Conservation (phyloP, 1,284 basidiomycete species). For the Rhizoctonia solani region DNA sequence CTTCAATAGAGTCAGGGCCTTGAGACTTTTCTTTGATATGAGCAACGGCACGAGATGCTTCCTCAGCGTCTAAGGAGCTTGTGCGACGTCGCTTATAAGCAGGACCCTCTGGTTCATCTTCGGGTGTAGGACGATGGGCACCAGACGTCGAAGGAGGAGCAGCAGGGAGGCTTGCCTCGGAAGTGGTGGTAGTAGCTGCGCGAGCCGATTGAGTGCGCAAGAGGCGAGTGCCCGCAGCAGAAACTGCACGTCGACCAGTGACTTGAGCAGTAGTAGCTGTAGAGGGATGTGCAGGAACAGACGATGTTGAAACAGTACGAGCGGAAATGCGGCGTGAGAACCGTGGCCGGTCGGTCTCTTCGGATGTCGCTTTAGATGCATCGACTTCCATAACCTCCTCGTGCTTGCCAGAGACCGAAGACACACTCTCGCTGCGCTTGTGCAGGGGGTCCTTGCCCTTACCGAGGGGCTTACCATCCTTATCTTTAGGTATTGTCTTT, state of each 20-base stretch:
- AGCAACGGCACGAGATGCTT: constrained; percentile 45
- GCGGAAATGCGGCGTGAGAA: constrained; percentile 36
- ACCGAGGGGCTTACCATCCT: constrained; percentile 17
- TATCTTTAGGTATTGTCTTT: constrained; percentile 7
- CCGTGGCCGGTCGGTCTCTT: constrained; percentile 22
- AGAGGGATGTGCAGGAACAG: background rate
- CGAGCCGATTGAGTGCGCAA: constrained; percentile 41
- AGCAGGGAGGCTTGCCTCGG: constrained; percentile 42
- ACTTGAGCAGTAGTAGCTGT: constrained; percentile 7
- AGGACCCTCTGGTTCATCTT: constrained; percentile 56
- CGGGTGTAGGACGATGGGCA: constrained; percentile 35
- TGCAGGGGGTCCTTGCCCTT: constrained; percentile 17
- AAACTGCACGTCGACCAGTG: constrained; percentile 15
- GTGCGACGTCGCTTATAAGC: constrained; percentile 72
- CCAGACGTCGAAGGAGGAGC: constrained; percentile 39
- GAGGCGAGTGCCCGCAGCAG: constrained; percentile 19
- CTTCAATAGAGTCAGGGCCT: constrained; percentile 38
- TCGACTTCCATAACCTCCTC: constrained; percentile 24
- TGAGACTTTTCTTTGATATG: background rate
- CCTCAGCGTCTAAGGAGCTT: constrained; percentile 67
- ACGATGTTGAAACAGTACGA: constrained; percentile 26
- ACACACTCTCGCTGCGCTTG: constrained; percentile 35
- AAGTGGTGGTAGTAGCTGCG: constrained; percentile 44
- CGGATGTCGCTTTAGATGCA: constrained; percentile 15
- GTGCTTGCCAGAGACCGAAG: background rate